phyloP scores from a whole-genome alignment of 768 basidiomycete species.

The Collybia mongolica region DNA sequence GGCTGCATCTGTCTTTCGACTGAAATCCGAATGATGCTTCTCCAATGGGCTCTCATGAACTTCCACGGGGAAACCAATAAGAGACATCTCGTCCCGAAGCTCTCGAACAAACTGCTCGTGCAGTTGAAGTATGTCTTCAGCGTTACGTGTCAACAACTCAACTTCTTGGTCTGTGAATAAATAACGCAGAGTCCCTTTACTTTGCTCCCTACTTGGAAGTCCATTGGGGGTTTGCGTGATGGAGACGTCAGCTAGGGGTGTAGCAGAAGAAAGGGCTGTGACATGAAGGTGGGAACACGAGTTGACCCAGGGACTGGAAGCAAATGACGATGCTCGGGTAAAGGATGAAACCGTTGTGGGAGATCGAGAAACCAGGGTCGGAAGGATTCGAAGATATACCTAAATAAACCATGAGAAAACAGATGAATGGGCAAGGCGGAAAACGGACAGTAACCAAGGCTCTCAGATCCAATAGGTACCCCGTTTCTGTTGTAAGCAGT shows the following conservation, averaged over 20 bases:
- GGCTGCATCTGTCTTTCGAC: conserved; percentile 39
- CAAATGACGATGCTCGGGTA: conserved; percentile 39
- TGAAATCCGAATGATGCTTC: conserved; percentile 14
- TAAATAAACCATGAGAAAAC: conserved; percentile 22
- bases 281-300: conserved; percentile 37
- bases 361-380: conserved; percentile 43
- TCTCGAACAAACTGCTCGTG: conserved; percentile 68
- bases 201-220: conserved; percentile 19
- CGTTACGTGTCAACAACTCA: conserved; percentile 62
- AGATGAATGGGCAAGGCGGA: background rate
- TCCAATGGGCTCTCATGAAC: conserved; percentile 15
- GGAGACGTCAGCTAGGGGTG: conserved; percentile 22
- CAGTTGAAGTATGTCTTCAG: conserved; percentile 60
- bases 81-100: conserved; percentile 46
- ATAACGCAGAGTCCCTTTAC: conserved; percentile 37
- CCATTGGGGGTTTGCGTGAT: conserved; percentile 16
- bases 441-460: conserved; percentile 68
- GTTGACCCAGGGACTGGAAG: conserved; percentile 43
- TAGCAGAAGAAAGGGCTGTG: conserved; percentile 21
- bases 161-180: conserved; percentile 61
- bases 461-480: conserved; percentile 78
- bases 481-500: conserved; percentile 80
- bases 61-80: conserved; percentile 48
- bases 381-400: conserved; percentile 66
- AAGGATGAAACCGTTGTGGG: conserved; percentile 30